Evolutionary conservation across 495 filamentous ascomycete species (phyloP).

Genomic region (Daldinia grandis): DNA sequence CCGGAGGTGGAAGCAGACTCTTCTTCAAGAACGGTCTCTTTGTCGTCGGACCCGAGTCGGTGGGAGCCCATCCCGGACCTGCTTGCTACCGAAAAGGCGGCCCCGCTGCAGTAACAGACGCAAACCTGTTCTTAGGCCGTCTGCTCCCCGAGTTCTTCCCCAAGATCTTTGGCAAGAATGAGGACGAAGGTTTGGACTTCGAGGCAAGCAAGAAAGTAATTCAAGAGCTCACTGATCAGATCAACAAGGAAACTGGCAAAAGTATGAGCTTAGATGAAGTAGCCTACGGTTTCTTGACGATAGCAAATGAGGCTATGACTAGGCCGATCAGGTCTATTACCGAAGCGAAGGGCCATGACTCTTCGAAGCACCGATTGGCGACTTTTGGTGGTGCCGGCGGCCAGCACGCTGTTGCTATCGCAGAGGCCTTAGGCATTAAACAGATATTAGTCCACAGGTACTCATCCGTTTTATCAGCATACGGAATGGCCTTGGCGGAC

Average conservation of each 20-base stretch:
- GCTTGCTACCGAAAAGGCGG: conserved; percentile 53
- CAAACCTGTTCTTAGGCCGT: conserved; percentile 57
- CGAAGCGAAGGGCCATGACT: conserved; percentile 92
- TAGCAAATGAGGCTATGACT: conserved; percentile 97
- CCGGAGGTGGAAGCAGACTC: conserved; percentile 53
- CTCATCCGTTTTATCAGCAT: conserved; percentile 93
- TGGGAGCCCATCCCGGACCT: conserved; percentile 48
- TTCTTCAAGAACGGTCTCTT: conserved; percentile 51
- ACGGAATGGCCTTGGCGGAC: conserved; percentile 96
- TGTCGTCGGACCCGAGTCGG: conserved; percentile 52
- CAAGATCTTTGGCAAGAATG: conserved; percentile 93
- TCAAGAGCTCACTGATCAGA: conserved; percentile 75
- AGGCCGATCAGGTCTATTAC: conserved; percentile 91
- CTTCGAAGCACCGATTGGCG: conserved; percentile 85
- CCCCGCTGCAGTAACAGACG: conserved; percentile 53
- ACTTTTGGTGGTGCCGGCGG: conserved; percentile 96
- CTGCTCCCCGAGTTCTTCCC: conserved; percentile 95
- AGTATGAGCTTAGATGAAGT: conserved; percentile 87
- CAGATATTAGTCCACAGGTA: conserved; percentile 92
- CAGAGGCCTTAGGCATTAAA: conserved; percentile 83
- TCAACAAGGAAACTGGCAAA: conserved; percentile 74
- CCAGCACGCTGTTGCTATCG: conserved; percentile 96
- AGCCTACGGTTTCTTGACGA: conserved; percentile 87
- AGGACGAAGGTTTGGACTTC: conserved; percentile 84
- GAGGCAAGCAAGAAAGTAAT: conserved; percentile 81